Percentiles rank a stretch among this genome's conserved stretches.
phyloP scores from a whole-genome alignment of 1,139 yeast genomes.

The Saccharomycopsis hybrid region DNA sequence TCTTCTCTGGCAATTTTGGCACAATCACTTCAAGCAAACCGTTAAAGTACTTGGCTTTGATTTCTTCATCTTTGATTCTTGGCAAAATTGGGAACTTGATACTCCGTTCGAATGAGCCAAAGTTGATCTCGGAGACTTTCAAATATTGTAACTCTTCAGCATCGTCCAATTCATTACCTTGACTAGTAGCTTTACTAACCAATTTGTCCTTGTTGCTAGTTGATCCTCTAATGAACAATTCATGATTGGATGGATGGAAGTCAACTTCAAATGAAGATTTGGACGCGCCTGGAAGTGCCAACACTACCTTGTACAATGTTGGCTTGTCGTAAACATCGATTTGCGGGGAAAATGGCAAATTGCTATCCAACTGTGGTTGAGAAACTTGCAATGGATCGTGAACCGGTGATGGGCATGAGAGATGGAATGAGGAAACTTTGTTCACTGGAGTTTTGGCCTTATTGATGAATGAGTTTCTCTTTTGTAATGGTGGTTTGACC shows the following conservation, averaged over 20 bases:
- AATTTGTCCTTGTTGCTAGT: constrained; percentile 32
- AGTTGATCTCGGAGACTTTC: constrained; percentile 41
- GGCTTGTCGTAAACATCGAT: constrained; percentile 46
- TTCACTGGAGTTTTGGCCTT: constrained; percentile 23
- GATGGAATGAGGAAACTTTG: constrained; percentile 27
- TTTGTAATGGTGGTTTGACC: constrained; percentile 11
- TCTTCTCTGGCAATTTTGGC: constrained; percentile 35
- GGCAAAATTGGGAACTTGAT: constrained; percentile 48
- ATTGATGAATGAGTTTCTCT: constrained; percentile 6
- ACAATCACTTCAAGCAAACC: constrained; percentile 47
- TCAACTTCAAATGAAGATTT: constrained; percentile 46
- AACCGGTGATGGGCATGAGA: constrained; percentile 31
- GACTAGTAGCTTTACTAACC: constrained; percentile 20
- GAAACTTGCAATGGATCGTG: constrained; percentile 40
- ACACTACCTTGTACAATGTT: constrained; percentile 37
- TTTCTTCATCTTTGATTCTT: constrained; percentile 42
- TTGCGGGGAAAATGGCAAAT: constrained; percentile 47
- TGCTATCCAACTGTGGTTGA: constrained; percentile 37
- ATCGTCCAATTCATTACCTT: constrained; percentile 22
- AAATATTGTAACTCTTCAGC: constrained; percentile 28
- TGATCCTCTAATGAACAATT: constrained; percentile 41
- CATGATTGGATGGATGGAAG: constrained; percentile 48
- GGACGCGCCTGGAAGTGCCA: constrained; percentile 50
- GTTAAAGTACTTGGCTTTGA: constrained; percentile 44
- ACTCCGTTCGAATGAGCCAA: constrained; percentile 48